phyloP scores from a whole-genome alignment of 2,329 filamentous ascomycete species.

The Geoglossum cookeanum region DNA sequence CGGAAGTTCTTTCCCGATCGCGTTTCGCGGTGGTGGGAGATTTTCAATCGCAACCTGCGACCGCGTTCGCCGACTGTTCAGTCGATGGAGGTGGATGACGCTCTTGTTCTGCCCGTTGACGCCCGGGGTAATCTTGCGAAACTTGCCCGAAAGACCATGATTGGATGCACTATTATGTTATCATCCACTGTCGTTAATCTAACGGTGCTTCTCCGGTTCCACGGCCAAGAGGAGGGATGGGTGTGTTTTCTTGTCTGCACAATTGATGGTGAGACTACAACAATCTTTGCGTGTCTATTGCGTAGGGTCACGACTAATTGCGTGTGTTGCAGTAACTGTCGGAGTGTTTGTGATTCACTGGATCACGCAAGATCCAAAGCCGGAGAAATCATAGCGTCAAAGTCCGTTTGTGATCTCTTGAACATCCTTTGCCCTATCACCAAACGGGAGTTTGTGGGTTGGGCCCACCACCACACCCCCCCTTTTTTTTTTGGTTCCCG shows the following conservation, averaged over 20 bases:
- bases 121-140: neutral
- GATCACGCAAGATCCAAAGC: neutral
- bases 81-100: neutral
- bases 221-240: slow-evolving; percentile 21
- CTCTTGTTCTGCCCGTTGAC: neutral
- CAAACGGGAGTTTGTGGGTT: no score
- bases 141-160: neutral
- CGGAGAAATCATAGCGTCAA: neutral
- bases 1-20: neutral
- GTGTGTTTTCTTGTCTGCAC: slow-evolving; percentile 23
- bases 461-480: no score
- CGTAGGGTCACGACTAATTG: neutral
- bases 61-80: neutral
- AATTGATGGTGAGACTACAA: slow-evolving; percentile 18
- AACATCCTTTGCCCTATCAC: no score
- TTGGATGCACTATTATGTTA: slow-evolving; percentile 16
- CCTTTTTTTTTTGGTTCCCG: no score
- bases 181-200: slow-evolving; percentile 22
- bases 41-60: neutral
- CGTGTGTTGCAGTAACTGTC: neutral
- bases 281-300: neutral
- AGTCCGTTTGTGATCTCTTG: neutral
- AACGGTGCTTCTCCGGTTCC: slow-evolving; percentile 14
- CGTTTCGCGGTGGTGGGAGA: neutral
- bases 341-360: neutral